Conservation (phyloP, 1,284 basidiomycete species). For the Fomitopsis pinicola region DNA sequence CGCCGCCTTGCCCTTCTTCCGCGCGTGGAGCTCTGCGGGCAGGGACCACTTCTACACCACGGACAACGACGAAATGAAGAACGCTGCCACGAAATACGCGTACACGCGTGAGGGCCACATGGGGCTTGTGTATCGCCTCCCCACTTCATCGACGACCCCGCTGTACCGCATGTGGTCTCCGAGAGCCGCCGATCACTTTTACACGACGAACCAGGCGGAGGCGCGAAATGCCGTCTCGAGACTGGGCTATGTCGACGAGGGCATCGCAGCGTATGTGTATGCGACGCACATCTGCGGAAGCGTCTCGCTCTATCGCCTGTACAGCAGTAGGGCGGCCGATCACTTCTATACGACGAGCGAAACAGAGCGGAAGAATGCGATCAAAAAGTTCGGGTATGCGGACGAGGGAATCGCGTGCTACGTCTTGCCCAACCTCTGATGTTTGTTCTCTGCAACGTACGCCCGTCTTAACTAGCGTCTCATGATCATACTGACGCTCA, state of each 20-base stretch:
- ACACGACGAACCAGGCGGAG: neutral
- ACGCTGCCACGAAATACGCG: neutral
- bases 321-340: neutral
- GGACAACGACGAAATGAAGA: neutral
- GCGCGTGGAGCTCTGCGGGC: neutral
- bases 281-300: neutral
- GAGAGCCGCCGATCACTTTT: neutral
- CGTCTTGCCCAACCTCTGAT: neutral
- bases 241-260: neutral
- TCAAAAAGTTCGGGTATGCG: neutral
- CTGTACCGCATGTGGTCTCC: conserved; percentile 1
- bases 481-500: no score
- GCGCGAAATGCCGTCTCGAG: neutral
- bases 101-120: conserved; percentile 3
- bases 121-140: neutral
- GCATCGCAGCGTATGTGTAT: neutral
- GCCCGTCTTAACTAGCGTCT: no score
- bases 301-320: conserved; percentile 1
- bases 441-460: no score
- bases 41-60: conserved; percentile 8
- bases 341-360: conserved; percentile 4
- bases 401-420: neutral
- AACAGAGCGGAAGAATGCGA: neutral
- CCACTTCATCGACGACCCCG: neutral
- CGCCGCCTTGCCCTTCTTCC: neutral